These are phyloP conservation scores for Vicia villosa DNA, from an alignment of 306 rosid genomes.

Conservation along the genomic window DNA sequence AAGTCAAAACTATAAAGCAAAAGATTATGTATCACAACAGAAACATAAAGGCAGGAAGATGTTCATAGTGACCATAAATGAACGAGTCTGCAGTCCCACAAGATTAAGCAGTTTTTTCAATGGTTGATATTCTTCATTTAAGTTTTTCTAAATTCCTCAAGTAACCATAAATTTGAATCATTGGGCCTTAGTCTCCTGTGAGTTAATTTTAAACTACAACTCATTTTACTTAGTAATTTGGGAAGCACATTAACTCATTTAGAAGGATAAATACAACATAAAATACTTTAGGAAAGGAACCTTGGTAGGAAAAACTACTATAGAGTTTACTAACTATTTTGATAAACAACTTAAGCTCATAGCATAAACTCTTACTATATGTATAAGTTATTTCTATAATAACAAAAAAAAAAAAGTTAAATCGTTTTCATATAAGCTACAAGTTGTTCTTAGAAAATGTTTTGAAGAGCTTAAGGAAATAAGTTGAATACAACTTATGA, in stretches of 20 bases:
- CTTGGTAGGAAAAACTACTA: neutral
- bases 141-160: neutral
- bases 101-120: neutral
- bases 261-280: neutral
- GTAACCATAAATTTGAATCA: neutral
- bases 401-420: neutral
- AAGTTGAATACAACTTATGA: neutral
- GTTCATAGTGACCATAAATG: constrained; percentile 1
- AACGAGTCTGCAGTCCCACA: constrained; percentile 12
- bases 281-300: neutral
- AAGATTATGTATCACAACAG: neutral
- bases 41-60: neutral
- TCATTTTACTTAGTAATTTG: neutral
- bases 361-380: neutral
- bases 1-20: constrained; percentile 4
- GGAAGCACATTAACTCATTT: constrained; percentile 6
- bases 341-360: neutral
- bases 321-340: neutral
- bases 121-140: constrained; percentile 5
- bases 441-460: neutral
- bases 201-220: neutral
- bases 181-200: neutral
- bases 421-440: neutral
- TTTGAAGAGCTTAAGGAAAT: neutral
- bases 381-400: neutral